Conservation (phyloP, 2,329 filamentous ascomycete species). For the Xylaria sp. region DNA sequence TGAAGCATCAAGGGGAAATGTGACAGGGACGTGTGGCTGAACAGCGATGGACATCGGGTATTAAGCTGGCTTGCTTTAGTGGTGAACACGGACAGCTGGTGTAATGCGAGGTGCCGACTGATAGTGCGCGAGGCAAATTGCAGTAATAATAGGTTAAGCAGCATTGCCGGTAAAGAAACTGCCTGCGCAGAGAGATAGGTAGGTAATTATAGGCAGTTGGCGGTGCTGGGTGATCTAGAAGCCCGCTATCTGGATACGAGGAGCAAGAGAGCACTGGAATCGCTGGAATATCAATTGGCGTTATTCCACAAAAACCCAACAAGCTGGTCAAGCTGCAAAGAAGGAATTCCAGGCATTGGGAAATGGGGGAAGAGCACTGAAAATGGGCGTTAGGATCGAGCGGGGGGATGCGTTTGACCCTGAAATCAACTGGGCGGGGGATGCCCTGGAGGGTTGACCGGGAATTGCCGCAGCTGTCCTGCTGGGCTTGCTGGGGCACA, state of each 20-base stretch:
- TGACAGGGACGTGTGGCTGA: not conserved
- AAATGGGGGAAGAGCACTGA: conserved; percentile 35
- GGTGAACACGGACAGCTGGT: not conserved
- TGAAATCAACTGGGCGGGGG: conserved; percentile 40
- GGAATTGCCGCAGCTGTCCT: conserved; percentile 45
- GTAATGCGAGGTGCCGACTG: not conserved
- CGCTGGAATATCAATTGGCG: not conserved
- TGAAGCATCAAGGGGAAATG: not conserved
- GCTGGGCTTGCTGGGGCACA: conserved; percentile 38
- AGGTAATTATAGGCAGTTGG: not conserved
- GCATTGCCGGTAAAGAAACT: not conserved
- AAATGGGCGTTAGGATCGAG: conserved; percentile 32
- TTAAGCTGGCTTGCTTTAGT: not conserved
- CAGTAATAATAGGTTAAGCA: not conserved
- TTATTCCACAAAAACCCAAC: not conserved
- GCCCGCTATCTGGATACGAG: not conserved
- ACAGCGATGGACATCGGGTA: not conserved
- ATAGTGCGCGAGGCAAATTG: not conserved
- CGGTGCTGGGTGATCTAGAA: not conserved
- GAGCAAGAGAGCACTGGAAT: not conserved
- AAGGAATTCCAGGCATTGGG: conserved; percentile 21
- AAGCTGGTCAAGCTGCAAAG: conserved; percentile 9
- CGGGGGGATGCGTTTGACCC: conserved; percentile 47
- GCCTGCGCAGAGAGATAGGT: not conserved
- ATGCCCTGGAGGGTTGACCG: conserved; percentile 31